Base-by-base conservation (phyloP, 345 rosid species). In the Populus deltoides region DNA sequence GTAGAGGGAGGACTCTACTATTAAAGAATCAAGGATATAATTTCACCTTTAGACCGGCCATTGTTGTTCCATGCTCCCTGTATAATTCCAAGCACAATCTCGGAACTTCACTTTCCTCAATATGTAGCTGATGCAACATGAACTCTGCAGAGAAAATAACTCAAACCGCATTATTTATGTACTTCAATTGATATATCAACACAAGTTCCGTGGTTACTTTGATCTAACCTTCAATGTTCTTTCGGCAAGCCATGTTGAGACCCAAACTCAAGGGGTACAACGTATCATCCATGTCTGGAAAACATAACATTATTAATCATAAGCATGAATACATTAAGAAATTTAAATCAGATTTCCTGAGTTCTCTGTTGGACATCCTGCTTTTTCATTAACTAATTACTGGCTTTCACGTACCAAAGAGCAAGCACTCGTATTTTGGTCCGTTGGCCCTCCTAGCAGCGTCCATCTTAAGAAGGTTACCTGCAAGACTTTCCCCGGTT, bases 31-130 rank as follows among this genome's bases (percentile, higher is more conserved):
- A 15, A 69, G 33, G 73, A 36, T 27, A 81, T 39, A 8, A 61
- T 35, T 38, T 80, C 51, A 91, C 99, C 94, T 91, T 91, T 17
- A 95, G 86, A 78, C 99, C 99, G 35, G 98, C 98, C 99, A 95
- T 92, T 76, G 99, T 95, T 74, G 99, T 95, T 81, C 98, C 99
- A 82, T 93, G 68, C 78, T 95, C 97, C 81, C 80, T 88, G 85
- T 95, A 95, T 76, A 95, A 87, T 29, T 93, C 98, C 84, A 93
- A 66, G 82, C 98, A 93, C 92, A 95, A 86, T 82, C 91, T 88
- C 33, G 97, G 93, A 5, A 95, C 93, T 82, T 91, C 90, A 75
- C 83, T 90, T 87, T 92, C 96, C 79, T 95, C 91, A 17, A 95
- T 90, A 18, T 85, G 81, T 73, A 93, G 82, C 69, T 87, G 76